Evolutionary conservation across 1,284 basidiomycete genomes (phyloP).

Genomic region (Apiotrichum sp.): DNA sequence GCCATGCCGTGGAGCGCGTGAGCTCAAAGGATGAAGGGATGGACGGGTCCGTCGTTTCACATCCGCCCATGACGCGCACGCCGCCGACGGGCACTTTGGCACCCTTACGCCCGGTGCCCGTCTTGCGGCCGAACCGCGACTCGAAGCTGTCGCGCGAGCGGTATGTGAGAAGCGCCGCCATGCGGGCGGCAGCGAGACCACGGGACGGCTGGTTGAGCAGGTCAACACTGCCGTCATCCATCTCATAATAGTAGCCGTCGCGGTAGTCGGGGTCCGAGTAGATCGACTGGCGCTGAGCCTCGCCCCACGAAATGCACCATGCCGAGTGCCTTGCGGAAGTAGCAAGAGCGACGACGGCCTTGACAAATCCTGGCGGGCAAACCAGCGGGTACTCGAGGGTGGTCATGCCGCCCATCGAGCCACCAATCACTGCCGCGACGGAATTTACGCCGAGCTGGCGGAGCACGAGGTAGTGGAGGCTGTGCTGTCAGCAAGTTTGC

Average conservation of each 20-base stretch:
- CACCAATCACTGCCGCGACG: constrained; percentile 86
- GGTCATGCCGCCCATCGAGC: constrained; percentile 98
- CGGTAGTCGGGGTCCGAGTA: constrained; percentile 87
- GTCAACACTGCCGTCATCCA: constrained; percentile 33
- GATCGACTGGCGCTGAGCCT: constrained; percentile 92
- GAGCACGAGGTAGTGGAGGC: constrained; percentile 81
- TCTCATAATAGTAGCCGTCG: constrained; percentile 72
- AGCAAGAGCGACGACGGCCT: constrained; percentile 80
- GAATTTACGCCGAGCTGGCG: constrained; percentile 74
- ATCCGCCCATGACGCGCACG: constrained; percentile 42
- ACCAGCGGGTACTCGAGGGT: constrained; percentile 94
- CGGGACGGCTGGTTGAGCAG: constrained; percentile 60
- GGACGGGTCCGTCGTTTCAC: constrained; percentile 38
- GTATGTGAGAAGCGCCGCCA: constrained; percentile 93
- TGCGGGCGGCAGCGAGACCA: constrained; percentile 85
- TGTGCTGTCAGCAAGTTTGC: constrained; percentile 32
- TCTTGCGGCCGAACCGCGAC: constrained; percentile 78
- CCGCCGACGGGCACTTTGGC: constrained; percentile 36
- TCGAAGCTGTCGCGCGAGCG: constrained; percentile 90
- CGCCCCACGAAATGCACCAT: constrained; percentile 99
- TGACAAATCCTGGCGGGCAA: constrained; percentile 72
- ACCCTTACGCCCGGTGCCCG: constrained; percentile 35
- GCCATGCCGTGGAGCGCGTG: constrained; percentile 55
- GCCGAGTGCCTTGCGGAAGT: constrained; percentile 92
- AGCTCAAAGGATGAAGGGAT: constrained; percentile 30